Evolutionary conservation across 306 rosid genomes (phyloP), one percentile per base, ranked within the genome.

Genomic region (Begonia peltatifolia): DNA sequence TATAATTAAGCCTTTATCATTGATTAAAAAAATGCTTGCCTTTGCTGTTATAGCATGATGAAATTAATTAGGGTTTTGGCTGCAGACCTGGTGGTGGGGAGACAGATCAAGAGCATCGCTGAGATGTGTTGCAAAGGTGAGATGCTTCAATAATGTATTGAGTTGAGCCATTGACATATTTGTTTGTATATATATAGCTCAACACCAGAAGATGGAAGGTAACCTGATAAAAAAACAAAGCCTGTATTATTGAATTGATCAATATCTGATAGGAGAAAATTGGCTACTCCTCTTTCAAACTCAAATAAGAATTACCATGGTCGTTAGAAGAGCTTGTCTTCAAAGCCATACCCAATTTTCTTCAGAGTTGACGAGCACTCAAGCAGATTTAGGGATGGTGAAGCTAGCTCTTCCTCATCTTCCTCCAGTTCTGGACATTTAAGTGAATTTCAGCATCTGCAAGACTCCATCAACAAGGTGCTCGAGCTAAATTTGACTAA

Each of bases 311-410:
- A 60, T 22, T 49, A 6, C 59, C 65, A 63, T 47, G 20, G 49
- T 10, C 58, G 71, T 2, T 67, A 64, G 1, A 54, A 67, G 44
- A 72, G 70, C 48, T 55, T 72, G 55, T 63, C 70, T 6, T 50
- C 67, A 56, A 55, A 49, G 55, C 65, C 73, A 44, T 62, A 67
- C 53, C 72, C 56, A 2, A 13, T 62, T 36, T 18, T 57, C 11
- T 10, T 53, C 38, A 55, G 58, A 48, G 65, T 57, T 14, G 62
- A 67, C 14, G 69, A 62, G 59, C 69, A 58, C 8, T 13, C 67
- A 55, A 14, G 56, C 56, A 50, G 56, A 55, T 54, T 66, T 3
- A 61, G 36, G 14, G 47, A 36, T 13, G 46, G 58, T 23, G 56
- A 43, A 48, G 13, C 51, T n/a, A 14, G 58, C 6, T 54, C 53